A percentile compares a stretch with the other conserved stretches of the same genome.
Evolutionary conservation across 176 grass and related monocot genomes (phyloP).

Genomic region (Themeda triandra): DNA sequence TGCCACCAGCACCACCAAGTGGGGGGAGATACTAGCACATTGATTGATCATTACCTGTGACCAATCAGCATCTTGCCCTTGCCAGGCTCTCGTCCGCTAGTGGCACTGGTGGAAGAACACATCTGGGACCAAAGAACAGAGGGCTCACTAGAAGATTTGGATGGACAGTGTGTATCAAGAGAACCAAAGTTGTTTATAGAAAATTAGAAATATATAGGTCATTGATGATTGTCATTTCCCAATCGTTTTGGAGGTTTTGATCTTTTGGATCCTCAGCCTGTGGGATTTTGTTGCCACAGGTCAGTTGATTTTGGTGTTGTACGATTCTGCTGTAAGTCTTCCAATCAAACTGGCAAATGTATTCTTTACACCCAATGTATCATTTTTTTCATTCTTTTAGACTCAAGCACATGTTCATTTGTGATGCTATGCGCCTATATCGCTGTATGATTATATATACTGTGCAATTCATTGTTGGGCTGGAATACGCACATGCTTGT

Average conservation of each 20-base stretch:
- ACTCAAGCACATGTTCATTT: neutral
- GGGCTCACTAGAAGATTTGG: constrained; percentile 9
- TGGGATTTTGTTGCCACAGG: constrained; percentile 45
- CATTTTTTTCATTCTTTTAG: constrained; percentile 41
- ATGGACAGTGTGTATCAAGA: constrained; percentile 42
- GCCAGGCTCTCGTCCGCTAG: neutral
- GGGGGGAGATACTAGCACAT: constrained; percentile 41
- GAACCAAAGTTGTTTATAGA: constrained; percentile 60
- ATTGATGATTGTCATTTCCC: constrained; percentile 22
- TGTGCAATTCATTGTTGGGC: constrained; percentile 8
- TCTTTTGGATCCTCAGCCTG: constrained; percentile 31
- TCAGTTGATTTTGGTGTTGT: constrained; percentile 37
- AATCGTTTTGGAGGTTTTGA: constrained; percentile 43
- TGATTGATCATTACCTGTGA: constrained; percentile 24
- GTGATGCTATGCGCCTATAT: neutral
- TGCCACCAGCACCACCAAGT: constrained; percentile 71
- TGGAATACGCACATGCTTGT: neutral
- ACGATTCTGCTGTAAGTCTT: constrained; percentile 27
- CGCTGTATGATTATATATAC: neutral
- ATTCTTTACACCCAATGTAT: constrained; percentile 38
- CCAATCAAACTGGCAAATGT: constrained; percentile 34
- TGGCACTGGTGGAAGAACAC: constrained; percentile 12
- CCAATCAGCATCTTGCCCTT: constrained; percentile 27
- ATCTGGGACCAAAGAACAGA: constrained; percentile 1
- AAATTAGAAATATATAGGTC: constrained; percentile 50